Base-by-base conservation (phyloP, 306 rosid species). In the Rubus parviflorus region DNA sequence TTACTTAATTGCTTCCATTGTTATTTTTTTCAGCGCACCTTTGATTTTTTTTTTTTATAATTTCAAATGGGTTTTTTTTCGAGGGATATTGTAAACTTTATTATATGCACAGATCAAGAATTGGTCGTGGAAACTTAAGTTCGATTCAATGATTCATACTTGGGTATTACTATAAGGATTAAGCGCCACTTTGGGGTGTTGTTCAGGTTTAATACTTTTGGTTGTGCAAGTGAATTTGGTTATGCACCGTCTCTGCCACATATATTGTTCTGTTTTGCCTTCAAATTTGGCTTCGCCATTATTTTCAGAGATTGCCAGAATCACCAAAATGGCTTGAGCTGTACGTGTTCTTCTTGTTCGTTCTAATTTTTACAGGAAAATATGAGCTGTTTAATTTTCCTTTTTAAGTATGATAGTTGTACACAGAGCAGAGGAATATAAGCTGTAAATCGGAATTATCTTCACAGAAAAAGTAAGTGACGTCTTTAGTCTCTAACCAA, bases 61-160 rank as follows among this genome's bases (percentile, higher is more conserved):
- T 72, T 61, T 41, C 23, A 60, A 4, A 46, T 74, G 41, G 47
- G 12, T 22, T 38, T 69, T 35, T 62, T 69, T 51, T 4, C 13
- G 47, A 57, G 65, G 62, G 61, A 13, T 14, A 45, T 76, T 72
- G 73, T 70, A 66, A 46, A 76, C 81, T 37, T 41, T 56, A 46
- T 46, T 62, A 63, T 56, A 71, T n/a, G 11, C 35, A 42, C 56
- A 38, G 81, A 74, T 58, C 10, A 65, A 58, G 47, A 46, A 60
- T 30, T 58, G 66, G 57, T 37, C 14, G 35, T 16, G 37, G 68
- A 76, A 72, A 70, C 37, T 67, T 63, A 83, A 80, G 87, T 40
- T 84, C 81, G 79, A 77, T 70, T 72, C 64, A 17, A 37, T 16
- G n/a, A 47, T 35, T 51, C 25, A 51, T 53, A 53, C 37, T 30